Evolutionary conservation across 2,329 filamentous ascomycete genomes (phyloP), one percentile per base, ranked within the genome.

Genomic region (Massarina eburnea): DNA sequence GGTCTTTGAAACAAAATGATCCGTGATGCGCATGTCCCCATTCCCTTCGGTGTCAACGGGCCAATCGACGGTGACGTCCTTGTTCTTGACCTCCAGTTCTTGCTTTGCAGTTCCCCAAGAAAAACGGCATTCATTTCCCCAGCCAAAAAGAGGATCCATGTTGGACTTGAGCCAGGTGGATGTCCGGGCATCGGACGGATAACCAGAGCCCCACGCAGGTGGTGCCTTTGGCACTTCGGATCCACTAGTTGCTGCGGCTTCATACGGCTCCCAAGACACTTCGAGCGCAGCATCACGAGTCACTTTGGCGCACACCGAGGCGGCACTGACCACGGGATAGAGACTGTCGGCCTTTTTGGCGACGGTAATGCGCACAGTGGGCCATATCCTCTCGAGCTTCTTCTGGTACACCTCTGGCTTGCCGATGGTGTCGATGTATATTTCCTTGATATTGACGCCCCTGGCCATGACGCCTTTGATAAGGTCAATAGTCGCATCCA

Each of bases 51-150:
- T 85, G 17, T 91, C 86, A 4, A 85, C 83, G 10, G 91, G 89
- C 92, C 92, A 97, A 36, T 95, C 90, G 0, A 95, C 86, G 64
- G 80, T 85, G 42, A 87, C 79, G 3, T 81, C 82, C 19, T 76
- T 76, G 8, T 76, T 79, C 67, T 88, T 90, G n/a, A 77, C 74
- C 56, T 96, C 91, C 3, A 99, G 74, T 83, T 97, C 81, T 62
- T 97, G 91, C 73, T 95, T 96, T 2, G 88, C 88, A 1, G 94
- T 97, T 0, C 88, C 88, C 94, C 94, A 99, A 64, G 91, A 96
- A 64, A 96, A 97, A 4, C 94, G 80, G 67, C 90, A 95, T 72
- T 97, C 91, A 19, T 81, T 81, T 0, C 92, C 91, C 92, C 94
- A 99, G 12, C 94, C 94, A 74, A 97, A 99, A 1, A 97, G 73